Evolutionary conservation across 306 rosid species (phyloP), one percentile per base, ranked within the genome.

Genomic region (Aeschynomene evenia): DNA sequence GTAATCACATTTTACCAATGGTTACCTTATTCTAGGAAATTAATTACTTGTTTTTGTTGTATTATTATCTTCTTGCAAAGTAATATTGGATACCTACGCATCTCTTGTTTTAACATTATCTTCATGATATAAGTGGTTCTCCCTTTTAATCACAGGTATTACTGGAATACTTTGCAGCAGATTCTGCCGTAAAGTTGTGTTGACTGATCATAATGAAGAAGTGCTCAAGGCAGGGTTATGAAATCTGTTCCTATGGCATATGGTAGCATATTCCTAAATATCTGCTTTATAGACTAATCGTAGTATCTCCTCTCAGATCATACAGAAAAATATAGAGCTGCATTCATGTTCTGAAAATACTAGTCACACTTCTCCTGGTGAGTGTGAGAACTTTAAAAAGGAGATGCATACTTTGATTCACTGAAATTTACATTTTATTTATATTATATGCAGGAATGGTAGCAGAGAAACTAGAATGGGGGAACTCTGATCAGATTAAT

Each of bases 171-270:
- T 88, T 42, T 90, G 97, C 74, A 76, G 96, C 83, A 86, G 89
- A 82, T 90, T 88, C 85, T 93, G 98, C 86, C 75, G 28, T 37
- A 61, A 85, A 79, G 81, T 93, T 68, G 91, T 90, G 55, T 71
- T 90, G 75, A 90, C 98, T 28, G 96, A 93, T 70, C 96, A 93
- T 77, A 93, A 86, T 69, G 96, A 93, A 7, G 96, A 93, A 90
- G 96, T 93, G 40, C 85, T 93, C 21, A 90, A 88, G 98, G 98
- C 83, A 77, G 78, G 86, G 39, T 77, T 57, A 68, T 55, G 72
- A 61, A 65, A 59, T 78, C 56, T 67, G 68, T 64, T 80, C 28
- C 59, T 51, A 24, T 29, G 33, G 54, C 49, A n/a, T 77, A 60
- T 57, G 57, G 56, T 78, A 22, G 42, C 29, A 42, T 69, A 51